A percentile compares a stretch with the other conserved stretches of the same genome.
phyloP scores from a whole-genome alignment of 768 basidiomycete species.

The Tricholoma matsutake region DNA sequence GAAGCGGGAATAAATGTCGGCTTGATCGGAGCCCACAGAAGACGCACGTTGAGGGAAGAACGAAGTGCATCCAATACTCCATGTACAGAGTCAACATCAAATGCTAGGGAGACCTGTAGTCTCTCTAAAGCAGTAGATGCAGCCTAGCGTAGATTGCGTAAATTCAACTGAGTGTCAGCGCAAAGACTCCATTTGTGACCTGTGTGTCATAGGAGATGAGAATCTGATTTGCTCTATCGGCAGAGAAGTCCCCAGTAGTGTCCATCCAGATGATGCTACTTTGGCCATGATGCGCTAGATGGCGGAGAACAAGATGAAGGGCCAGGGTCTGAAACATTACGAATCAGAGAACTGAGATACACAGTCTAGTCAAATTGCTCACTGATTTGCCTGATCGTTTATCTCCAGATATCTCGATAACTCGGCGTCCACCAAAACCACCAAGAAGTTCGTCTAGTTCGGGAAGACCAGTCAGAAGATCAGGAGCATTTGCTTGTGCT shows the following conservation, averaged over 20 bases:
- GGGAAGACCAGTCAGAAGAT: conserved; percentile 37
- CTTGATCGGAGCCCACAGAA: conserved; percentile 6
- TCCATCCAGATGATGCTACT: conserved; percentile 66
- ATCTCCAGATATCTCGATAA: conserved; percentile 71
- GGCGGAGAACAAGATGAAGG: conserved; percentile 53
- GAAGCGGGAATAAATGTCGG: not conserved
- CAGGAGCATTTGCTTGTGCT: conserved; percentile 14
- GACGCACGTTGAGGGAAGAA: conserved; percentile 21
- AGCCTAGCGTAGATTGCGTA: conserved; percentile 17
- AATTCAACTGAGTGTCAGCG: conserved; percentile 5
- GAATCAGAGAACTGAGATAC: not conserved
- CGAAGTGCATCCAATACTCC: conserved; percentile 46
- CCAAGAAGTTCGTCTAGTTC: conserved; percentile 51
- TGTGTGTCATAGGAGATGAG: conserved; percentile 28
- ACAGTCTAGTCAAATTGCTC: conserved; percentile 17
- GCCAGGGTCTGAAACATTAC: conserved; percentile 50
- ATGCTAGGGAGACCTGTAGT: conserved; percentile 54
- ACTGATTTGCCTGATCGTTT: conserved; percentile 69
- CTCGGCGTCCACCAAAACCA: conserved; percentile 46
- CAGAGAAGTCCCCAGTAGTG: conserved; percentile 64
- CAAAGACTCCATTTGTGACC: conserved; percentile 8
- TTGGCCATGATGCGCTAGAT: conserved; percentile 39
- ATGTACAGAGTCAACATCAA: conserved; percentile 55
- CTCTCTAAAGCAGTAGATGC: conserved; percentile 43
- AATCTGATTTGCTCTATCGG: conserved; percentile 41